A percentile compares a stretch with the other conserved stretches of the same genome.
phyloP scores from a whole-genome alignment of 108 stramenopile genomes.

The Nannochloropsis oceanica region DNA sequence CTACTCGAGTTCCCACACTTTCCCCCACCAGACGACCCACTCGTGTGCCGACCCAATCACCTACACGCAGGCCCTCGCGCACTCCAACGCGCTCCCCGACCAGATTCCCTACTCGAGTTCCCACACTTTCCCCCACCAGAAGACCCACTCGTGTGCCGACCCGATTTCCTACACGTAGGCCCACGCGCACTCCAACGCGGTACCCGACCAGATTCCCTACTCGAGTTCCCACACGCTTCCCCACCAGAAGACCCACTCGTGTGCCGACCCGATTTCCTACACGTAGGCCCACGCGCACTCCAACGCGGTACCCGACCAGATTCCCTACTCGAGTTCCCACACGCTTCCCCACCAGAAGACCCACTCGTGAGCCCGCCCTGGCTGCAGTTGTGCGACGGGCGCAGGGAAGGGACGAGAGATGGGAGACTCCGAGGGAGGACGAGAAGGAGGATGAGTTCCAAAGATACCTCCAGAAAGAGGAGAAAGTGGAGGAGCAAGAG shows the following conservation, averaged over 20 bases:
- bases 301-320: background rate
- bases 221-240: background rate
- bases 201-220: background rate
- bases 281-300: background rate
- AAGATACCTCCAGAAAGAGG: background rate
- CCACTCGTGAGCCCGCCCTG: background rate
- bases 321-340: background rate
- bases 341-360: background rate
- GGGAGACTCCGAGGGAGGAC: background rate
- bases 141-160: background rate
- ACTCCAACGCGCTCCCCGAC: background rate
- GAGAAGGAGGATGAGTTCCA: background rate
- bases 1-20: background rate
- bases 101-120: background rate
- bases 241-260: background rate
- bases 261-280: background rate
- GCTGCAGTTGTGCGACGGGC: background rate
- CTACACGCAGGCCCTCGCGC: background rate
- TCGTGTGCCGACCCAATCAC: background rate
- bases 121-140: background rate
- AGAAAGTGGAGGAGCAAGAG: background rate
- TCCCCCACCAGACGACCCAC: background rate
- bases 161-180: background rate
- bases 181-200: background rate
- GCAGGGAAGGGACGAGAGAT: background rate